Evolutionary conservation across 805 yeast species (phyloP), one percentile per base, ranked within the genome.

Genomic region (Yamadazyma ubonensis): DNA sequence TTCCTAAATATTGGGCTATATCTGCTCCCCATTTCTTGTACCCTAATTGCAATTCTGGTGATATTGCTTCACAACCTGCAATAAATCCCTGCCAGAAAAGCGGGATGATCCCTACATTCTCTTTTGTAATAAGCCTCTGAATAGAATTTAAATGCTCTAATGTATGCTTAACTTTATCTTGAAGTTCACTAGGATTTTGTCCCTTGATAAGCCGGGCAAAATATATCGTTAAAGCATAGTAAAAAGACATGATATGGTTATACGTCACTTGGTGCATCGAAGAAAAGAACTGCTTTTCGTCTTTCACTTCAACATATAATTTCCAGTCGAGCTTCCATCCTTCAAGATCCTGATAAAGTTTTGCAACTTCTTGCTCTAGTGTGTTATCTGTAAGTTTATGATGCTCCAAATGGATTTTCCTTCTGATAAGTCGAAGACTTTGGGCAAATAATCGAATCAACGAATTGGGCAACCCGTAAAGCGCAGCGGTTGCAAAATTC

Each of bases 21-120:
- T 76, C 76, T n/a, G 77, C 79, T 8, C 81, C 81, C 95, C 95
- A 87, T 42, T 71, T 67, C 53, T 78, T 81, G 61, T 78, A 86
- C 29, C 87, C 81, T 43, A 71, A 62, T 48, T 85, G 91, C 26
- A 81, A 59, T 25, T 67, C 69, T 1, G 59, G 50, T 5, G 81
- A 76, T 43, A 76, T 73, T 8, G 89, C 83, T 45, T 85, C 88
- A 52, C 93, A 83, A 0, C 95, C 96, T 1, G 91, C 89, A 31
- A 88, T 82, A 50, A 88, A 88, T 0, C 93, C 95, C 54, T 85
- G 91, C 93, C 96, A 88, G 51, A 86, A 79, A 23, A 86, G 64
- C 3, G 96, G 96, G 25, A 83, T 77, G 36, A 79, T 78, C 15
- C 83, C 74, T 1, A 82, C 79, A 38, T 68, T 65, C 18, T 76